These are phyloP conservation scores for Wickerhamiella azyma DNA, from an alignment of 805 yeast genomes.

Conservation along the genomic window DNA sequence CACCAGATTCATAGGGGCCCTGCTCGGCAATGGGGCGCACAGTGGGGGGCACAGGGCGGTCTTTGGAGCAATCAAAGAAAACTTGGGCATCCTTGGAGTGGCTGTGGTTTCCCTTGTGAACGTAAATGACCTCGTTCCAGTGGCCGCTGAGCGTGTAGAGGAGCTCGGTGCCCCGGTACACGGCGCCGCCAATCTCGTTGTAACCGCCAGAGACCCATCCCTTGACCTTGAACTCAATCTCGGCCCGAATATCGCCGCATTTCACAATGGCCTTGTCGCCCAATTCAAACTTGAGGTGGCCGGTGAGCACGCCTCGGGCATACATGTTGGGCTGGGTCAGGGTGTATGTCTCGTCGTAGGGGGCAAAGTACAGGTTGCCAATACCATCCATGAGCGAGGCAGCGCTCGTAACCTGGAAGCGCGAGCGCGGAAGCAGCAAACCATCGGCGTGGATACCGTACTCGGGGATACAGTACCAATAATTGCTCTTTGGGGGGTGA, in stretches of 20 bases:
- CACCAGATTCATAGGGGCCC: constrained; percentile 66
- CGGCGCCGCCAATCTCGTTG: constrained; percentile 69
- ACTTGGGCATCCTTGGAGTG: constrained; percentile 25
- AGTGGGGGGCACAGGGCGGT: constrained; percentile 39
- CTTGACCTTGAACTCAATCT: constrained; percentile 86
- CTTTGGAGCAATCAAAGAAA: constrained; percentile 42
- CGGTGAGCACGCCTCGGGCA: constrained; percentile 85
- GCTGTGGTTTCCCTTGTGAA: constrained; percentile 35
- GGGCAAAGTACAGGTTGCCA: constrained; percentile 56
- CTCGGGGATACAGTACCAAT: constrained; percentile 76
- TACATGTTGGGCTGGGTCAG: constrained; percentile 94
- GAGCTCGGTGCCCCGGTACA: constrained; percentile 39
- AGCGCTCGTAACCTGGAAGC: constrained; percentile 74
- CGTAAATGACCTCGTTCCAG: constrained; percentile 79
- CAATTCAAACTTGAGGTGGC: constrained; percentile 75
- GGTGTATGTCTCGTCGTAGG: constrained; percentile 55
- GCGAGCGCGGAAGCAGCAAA: constrained; percentile 69
- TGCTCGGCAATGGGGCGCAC: constrained; percentile 74
- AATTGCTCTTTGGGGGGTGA: constrained; percentile 96
- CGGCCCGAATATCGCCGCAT: constrained; percentile 52
- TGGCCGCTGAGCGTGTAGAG: constrained; percentile 68
- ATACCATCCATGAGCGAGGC: constrained; percentile 96
- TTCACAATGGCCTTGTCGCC: constrained; percentile 82
- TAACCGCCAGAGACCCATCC: constrained; percentile 89
- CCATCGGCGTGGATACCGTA: constrained; percentile 80